Evolutionary conservation across 805 yeast species (phyloP).

Genomic region (Candida silvatica): DNA sequence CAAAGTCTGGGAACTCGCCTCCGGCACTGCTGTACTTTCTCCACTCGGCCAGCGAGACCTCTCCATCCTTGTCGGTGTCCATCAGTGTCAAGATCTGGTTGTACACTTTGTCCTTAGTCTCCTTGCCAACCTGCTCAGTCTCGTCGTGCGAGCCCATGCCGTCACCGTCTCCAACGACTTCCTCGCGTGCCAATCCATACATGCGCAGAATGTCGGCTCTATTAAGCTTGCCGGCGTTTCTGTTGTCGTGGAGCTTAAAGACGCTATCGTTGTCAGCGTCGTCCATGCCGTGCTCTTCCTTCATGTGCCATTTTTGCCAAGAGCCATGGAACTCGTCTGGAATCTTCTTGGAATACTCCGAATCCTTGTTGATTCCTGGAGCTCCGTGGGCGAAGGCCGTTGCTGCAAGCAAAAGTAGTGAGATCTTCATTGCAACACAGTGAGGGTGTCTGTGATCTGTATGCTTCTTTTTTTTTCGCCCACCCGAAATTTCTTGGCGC

Average conservation of each 20-base stretch:
- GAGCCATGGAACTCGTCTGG: conserved; percentile 41
- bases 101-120: conserved; percentile 47
- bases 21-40: conserved; percentile 49
- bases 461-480: no score
- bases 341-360: conserved; percentile 30
- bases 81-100: conserved; percentile 45
- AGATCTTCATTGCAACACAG: no score
- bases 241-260: conserved; percentile 72
- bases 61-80: conserved; percentile 60
- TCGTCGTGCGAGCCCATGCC: conserved; percentile 80
- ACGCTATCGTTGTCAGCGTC: conserved; percentile 66
- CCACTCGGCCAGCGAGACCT: conserved; percentile 65
- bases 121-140: conserved; percentile 48
- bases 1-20: conserved; percentile 80
- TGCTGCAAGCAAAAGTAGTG: no score
- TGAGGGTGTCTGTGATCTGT: no score
- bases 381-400: background rate
- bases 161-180: conserved; percentile 78
- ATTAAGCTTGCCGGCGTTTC: conserved; percentile 48
- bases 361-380: conserved; percentile 6
- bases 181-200: conserved; percentile 71
- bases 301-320: conserved; percentile 91
- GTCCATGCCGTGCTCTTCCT: conserved; percentile 75
- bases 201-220: conserved; percentile 61
- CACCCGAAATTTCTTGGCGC: no score